Conservation (phyloP, 1,284 basidiomycete genomes). For the Tylopilus sp. region DNA sequence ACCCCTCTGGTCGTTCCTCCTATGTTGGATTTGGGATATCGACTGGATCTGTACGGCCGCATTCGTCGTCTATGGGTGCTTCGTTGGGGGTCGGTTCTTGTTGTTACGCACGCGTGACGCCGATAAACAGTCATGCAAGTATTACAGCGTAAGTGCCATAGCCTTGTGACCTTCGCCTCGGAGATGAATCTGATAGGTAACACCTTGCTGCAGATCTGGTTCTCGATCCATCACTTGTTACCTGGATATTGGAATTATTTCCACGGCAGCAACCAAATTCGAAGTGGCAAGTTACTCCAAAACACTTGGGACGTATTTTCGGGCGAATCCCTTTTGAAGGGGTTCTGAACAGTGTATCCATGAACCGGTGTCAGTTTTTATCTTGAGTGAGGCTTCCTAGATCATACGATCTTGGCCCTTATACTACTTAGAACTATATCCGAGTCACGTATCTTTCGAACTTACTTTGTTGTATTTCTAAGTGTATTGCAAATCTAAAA, state of each 20-base stretch:
- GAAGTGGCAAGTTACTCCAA: constrained; percentile 27
- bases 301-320: constrained; percentile 25
- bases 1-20: constrained; percentile 35
- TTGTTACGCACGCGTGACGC: constrained; percentile 31
- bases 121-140: constrained; percentile 45
- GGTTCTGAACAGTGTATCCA: constrained; percentile 16
- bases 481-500: no score
- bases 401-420: no score
- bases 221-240: constrained; percentile 43
- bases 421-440: no score
- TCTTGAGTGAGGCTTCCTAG: no score
- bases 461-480: no score
- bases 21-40: constrained; percentile 40
- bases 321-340: constrained; percentile 11
- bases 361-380: no score
- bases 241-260: constrained; percentile 47
- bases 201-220: constrained; percentile 38
- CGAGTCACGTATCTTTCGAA: no score
- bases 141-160: constrained; percentile 49
- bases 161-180: no score
- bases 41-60: constrained; percentile 32
- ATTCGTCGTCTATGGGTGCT: constrained; percentile 40
- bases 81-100: constrained; percentile 43
- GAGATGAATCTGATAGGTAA: no score
- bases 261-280: constrained; percentile 21